Conservation (phyloP, 73 alveolate genomes). For the Effrenium voratum region DNA sequence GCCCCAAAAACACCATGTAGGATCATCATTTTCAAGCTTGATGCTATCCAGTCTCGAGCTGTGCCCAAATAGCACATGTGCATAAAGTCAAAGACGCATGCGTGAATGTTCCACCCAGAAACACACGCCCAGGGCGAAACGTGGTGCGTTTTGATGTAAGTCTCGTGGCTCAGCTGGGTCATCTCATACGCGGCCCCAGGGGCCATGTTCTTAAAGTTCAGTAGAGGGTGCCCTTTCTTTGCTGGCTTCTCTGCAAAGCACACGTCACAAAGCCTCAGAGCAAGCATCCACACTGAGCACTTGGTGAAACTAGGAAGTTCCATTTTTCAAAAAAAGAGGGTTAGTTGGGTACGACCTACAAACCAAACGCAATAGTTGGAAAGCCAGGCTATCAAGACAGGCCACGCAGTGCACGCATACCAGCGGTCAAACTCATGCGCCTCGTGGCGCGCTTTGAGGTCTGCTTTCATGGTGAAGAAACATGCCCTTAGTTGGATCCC, state of each 20-base stretch:
- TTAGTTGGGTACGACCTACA: no score
- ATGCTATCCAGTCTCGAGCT: not conserved
- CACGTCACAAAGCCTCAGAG: not conserved
- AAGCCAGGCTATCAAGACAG: no score
- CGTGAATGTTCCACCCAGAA: not conserved
- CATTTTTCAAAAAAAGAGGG: no score
- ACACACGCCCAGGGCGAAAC: not conserved
- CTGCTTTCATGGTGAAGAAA: not conserved
- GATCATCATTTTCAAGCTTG: not conserved
- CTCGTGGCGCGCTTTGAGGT: no score
- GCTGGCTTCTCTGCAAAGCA: conserved; percentile 30
- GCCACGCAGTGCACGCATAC: no score
- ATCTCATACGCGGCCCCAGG: not conserved
- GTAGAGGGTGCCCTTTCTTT: not conserved
- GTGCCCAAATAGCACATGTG: not conserved
- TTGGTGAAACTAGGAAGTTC: no score
- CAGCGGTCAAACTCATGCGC: no score
- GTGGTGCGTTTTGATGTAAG: not conserved
- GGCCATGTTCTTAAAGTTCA: not conserved
- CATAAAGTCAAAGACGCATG: not conserved
- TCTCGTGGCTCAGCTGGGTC: not conserved
- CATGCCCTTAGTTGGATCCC: not conserved
- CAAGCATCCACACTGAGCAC: no score
- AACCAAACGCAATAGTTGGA: no score
- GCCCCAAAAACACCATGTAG: not conserved